Evolutionary conservation across 177 flowering plant genomes (phyloP).

Genomic region (Tripterygium wilfordii): DNA sequence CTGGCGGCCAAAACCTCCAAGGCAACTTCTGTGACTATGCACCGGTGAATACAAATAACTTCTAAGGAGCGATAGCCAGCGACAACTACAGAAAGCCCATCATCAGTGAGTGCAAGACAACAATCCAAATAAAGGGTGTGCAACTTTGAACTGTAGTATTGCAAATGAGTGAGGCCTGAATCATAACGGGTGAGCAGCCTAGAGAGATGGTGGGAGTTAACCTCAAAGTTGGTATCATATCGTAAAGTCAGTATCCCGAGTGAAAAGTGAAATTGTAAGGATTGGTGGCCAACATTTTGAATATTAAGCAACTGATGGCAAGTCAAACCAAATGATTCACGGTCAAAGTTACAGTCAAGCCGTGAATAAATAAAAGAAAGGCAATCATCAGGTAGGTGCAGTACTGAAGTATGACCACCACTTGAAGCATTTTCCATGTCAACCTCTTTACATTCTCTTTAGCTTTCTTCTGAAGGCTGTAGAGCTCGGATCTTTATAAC

Average conservation of each 20-base stretch:
- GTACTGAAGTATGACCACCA: constrained; percentile 21
- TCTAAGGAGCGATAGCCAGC: constrained; percentile 38
- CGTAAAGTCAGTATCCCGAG: constrained; percentile 15
- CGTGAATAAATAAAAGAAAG: constrained; percentile 33
- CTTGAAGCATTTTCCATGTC: constrained; percentile 10
- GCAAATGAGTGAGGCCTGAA: constrained; percentile 33
- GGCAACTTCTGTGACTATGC: constrained; percentile 52
- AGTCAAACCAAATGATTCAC: constrained; percentile 67
- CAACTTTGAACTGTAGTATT: constrained; percentile 36
- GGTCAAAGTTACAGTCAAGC: constrained; percentile 35
- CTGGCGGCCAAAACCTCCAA: constrained; percentile 40
- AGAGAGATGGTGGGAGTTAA: constrained; percentile 31
- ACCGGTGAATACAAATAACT: constrained; percentile 51
- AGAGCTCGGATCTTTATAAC: constrained; percentile 47
- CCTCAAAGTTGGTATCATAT: constrained; percentile 13
- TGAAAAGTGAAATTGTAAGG: constrained; percentile 52
- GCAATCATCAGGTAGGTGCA: constrained; percentile 64
- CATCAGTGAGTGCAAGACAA: constrained; percentile 53
- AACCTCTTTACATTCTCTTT: constrained; percentile 16
- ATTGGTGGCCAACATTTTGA: constrained; percentile 40
- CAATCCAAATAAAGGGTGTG: constrained; percentile 44
- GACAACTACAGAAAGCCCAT: constrained; percentile 42
- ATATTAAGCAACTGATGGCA: constrained; percentile 61
- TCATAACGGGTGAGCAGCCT: constrained; percentile 57
- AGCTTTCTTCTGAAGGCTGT: constrained; percentile 46